Conservation (phyloP, 2,329 filamentous ascomycete species). For the Stagonosporopsis tanaceti region DNA sequence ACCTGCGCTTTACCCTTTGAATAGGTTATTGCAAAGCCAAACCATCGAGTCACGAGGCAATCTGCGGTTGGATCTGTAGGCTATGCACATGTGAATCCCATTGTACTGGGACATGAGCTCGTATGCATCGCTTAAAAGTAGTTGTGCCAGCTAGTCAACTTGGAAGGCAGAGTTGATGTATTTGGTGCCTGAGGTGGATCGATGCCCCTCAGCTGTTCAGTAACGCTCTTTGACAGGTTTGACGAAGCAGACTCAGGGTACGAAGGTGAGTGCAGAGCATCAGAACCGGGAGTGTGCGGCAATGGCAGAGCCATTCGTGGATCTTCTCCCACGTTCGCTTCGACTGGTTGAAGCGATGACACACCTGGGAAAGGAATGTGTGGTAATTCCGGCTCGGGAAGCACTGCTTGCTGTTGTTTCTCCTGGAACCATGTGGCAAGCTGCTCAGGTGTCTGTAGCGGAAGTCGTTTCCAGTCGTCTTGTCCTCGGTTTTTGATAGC, state of each 20-base stretch:
- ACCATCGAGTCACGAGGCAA: too few species aligned
- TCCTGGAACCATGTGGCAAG: constrained; percentile 31
- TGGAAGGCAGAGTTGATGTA: constrained; percentile 5
- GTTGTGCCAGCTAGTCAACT: constrained; percentile 17
- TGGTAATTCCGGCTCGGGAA: constrained; percentile 12
- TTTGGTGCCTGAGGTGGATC: constrained; percentile 18
- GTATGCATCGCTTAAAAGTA: constrained; percentile 14
- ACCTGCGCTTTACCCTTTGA: background rate
- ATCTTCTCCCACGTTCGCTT: background rate
- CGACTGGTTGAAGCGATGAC: background rate
- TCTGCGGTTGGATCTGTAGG: background rate
- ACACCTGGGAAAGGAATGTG: constrained; percentile 12
- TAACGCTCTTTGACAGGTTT: constrained; percentile 7
- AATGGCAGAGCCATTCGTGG: constrained; percentile 10
- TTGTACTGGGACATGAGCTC: background rate
- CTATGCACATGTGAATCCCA: background rate
- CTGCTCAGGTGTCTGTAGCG: constrained; percentile 31
- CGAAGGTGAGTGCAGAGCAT: background rate
- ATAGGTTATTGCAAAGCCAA: background rate
- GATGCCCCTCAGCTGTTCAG: constrained; percentile 15
- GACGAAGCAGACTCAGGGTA: constrained; percentile 11
- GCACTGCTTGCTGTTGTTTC: constrained; percentile 18
- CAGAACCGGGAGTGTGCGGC: constrained; percentile 4
- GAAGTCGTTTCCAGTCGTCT: constrained; percentile 34
- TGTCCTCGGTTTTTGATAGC: constrained; percentile 34